Percentiles rank a stretch among this genome's conserved stretches.
Conservation (phyloP, 805 yeast genomes). For the Cyberlindnera euphorbiiphila region DNA sequence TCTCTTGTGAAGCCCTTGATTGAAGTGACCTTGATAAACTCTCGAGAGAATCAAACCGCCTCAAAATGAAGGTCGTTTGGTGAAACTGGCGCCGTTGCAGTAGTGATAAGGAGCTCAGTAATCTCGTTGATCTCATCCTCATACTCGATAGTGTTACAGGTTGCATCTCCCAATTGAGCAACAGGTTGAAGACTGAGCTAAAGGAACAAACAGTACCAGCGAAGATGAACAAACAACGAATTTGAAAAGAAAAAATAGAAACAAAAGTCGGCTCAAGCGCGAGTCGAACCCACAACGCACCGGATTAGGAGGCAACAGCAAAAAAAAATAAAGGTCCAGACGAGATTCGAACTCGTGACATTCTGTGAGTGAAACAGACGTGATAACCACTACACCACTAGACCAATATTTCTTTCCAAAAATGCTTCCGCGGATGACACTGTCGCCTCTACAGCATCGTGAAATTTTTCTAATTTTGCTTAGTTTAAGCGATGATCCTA, state of each 20-base stretch:
- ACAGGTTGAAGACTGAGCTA: too few species aligned
- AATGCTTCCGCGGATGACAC: background rate
- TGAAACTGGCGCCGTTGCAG: slow-evolving; percentile 1
- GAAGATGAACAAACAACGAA: too few species aligned
- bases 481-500: too few species aligned
- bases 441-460: background rate
- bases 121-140: too few species aligned
- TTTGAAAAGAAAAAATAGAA: too few species aligned
- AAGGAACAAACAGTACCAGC: too few species aligned
- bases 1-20: background rate
- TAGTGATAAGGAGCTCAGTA: too few species aligned
- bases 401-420: slow-evolving; percentile 22
- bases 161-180: too few species aligned
- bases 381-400: slow-evolving; percentile 35
- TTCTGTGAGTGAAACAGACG: slow-evolving; percentile 35
- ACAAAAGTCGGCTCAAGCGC: background rate
- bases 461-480: too few species aligned
- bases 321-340: slow-evolving; percentile 29
- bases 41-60: slow-evolving; percentile 2
- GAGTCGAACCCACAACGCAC: slow-evolving; percentile 3
- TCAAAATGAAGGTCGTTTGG: background rate
- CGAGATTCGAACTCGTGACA: slow-evolving; percentile 35
- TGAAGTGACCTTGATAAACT: slow-evolving; percentile 4
- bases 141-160: too few species aligned
- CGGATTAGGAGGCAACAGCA: background rate